Percentiles rank a stretch among this genome's conserved stretches.
Evolutionary conservation across 352 stramenopile genomes (phyloP).

Genomic region (Globisporangium emineosum): DNA sequence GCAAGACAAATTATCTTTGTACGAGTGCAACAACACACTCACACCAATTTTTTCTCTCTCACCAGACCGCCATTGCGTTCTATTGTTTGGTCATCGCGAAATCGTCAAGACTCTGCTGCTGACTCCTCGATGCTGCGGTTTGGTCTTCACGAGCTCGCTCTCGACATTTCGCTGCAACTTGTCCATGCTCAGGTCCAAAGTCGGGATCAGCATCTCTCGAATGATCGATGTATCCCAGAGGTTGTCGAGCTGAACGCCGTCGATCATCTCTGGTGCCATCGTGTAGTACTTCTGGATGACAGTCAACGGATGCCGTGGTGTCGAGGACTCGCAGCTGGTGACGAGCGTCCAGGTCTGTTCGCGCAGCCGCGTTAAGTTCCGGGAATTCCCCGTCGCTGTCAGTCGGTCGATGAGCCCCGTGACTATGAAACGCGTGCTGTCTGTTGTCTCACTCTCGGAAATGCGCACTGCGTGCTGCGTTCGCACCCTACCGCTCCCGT

Average conservation of each 20-base stretch:
- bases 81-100: too few relatives aligned
- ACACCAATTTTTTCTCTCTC: background rate
- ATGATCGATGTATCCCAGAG: background rate
- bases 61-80: background rate
- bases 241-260: background rate
- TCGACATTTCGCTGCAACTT: background rate
- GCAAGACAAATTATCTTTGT: too few relatives aligned
- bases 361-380: background rate
- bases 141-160: background rate
- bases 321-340: background rate
- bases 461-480: background rate
- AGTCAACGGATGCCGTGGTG: background rate
- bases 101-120: background rate
- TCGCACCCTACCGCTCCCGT: background rate
- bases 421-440: background rate
- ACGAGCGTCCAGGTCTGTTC: constrained; percentile 1
- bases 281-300: background rate
- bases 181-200: background rate
- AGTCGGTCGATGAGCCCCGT: background rate
- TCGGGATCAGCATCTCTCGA: background rate
- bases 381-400: background rate
- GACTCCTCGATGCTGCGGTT: background rate
- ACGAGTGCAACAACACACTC: too few relatives aligned
- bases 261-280: background rate
- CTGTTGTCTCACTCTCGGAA: background rate